phyloP scores from a whole-genome alignment of 2,329 filamentous ascomycete species.

The Epichloe baconii region DNA sequence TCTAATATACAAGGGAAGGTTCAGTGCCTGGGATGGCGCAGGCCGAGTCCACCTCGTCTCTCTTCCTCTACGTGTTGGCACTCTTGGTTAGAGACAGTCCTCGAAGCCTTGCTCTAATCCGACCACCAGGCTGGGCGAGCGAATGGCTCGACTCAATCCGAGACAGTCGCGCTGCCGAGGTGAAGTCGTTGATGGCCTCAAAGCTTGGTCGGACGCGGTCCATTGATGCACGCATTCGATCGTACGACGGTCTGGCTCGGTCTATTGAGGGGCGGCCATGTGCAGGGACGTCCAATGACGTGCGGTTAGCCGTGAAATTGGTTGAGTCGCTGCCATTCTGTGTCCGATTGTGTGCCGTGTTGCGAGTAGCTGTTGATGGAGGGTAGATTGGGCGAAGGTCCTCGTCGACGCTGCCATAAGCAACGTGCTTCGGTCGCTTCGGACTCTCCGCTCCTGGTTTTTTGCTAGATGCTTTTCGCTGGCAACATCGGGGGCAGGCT shows the following conservation, averaged over 20 bases:
- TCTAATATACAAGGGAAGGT: constrained; percentile 16
- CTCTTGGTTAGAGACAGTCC: constrained; percentile 30
- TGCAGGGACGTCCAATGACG: constrained; percentile 30
- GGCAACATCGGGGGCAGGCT: constrained; percentile 19
- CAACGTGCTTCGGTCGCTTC: constrained; percentile 41
- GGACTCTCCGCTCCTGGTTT: constrained; percentile 44
- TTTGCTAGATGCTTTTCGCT: constrained; percentile 25
- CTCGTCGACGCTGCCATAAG: constrained; percentile 61
- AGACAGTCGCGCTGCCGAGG: constrained; percentile 72
- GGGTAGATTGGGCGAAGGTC: constrained; percentile 89
- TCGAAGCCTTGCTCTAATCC: constrained; percentile 26
- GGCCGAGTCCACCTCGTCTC: constrained; percentile 12
- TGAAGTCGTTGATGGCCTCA: constrained; percentile 82
- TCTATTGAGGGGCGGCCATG: constrained; percentile 46
- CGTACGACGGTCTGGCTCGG: constrained; percentile 69
- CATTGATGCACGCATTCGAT: constrained; percentile 75
- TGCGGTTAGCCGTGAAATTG: constrained; percentile 62
- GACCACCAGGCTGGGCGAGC: constrained; percentile 10
- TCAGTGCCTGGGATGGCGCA: constrained; percentile 2
- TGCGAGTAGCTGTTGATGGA: constrained; percentile 69
- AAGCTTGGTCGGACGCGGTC: constrained; percentile 74
- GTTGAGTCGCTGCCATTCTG: constrained; percentile 92
- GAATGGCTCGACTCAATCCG: constrained; percentile 67
- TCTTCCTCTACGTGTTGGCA: constrained; percentile 20
- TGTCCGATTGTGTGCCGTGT: constrained; percentile 63